A percentile compares a stretch with the other conserved stretches of the same genome.
Evolutionary conservation across 768 basidiomycete species (phyloP).

Genomic region (Hysterangium stoloniferum): DNA sequence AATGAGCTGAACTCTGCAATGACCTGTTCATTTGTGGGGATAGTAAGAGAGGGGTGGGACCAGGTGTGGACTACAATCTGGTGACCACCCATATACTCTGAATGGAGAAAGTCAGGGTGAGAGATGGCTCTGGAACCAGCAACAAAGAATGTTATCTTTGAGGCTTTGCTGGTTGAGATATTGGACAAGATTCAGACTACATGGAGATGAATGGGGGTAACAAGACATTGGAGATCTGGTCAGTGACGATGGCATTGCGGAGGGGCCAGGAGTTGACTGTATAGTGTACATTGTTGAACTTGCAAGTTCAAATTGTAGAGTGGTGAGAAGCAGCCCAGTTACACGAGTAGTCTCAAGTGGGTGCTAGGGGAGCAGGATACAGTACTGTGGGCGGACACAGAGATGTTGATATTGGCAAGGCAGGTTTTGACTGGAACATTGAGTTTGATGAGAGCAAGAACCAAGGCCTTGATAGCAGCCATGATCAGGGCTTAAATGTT

Average conservation of each 20-base stretch:
- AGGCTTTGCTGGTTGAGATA: too few species aligned
- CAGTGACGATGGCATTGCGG: background rate
- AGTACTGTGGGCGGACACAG: too few species aligned
- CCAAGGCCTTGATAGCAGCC: too few species aligned
- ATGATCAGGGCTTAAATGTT: too few species aligned
- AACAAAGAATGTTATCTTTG: slow-evolving; percentile 82
- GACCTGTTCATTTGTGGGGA: slow-evolving; percentile 67
- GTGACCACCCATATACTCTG: slow-evolving; percentile 70
- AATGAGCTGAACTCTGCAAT: slow-evolving; percentile 88
- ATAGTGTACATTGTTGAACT: too few species aligned
- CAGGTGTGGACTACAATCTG: slow-evolving; percentile 69
- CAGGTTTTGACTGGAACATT: background rate
- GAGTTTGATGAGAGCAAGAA: too few species aligned
- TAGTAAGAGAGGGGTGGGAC: slow-evolving; percentile 70
- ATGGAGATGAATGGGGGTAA: too few species aligned
- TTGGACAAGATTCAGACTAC: too few species aligned
- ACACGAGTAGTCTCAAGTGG: too few species aligned
- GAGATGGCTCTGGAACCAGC: slow-evolving; percentile 76
- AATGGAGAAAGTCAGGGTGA: slow-evolving; percentile 59
- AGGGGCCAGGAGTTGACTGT: background rate
- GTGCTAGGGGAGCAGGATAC: too few species aligned
- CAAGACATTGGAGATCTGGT: background rate
- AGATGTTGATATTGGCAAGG: slow-evolving; percentile 1
- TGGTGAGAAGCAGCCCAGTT: background rate
- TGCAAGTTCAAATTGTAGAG: too few species aligned